Evolutionary conservation across 2,329 filamentous ascomycete genomes (phyloP), one percentile per base, ranked within the genome.

Genomic region (Dactylella cylindrospora): DNA sequence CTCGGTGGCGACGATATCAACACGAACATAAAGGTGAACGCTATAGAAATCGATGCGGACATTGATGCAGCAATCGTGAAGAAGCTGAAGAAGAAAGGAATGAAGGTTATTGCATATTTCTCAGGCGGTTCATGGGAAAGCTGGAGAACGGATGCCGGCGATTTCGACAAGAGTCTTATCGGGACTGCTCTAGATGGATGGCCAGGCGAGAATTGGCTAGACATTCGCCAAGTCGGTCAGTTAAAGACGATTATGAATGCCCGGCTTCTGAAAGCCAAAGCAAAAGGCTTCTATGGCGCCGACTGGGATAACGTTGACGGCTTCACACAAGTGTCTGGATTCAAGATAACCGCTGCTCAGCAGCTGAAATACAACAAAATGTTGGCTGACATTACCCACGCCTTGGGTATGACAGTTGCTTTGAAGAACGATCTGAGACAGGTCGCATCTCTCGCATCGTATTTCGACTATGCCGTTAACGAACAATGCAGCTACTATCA

Each of bases 41-140:
- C 83, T 60, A 80, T 81, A 0, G 72, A 75, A 4, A 74, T 84
- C 44, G 85, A 79, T 70, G 82, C 84, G 70, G 80, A 79, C 43
- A 70, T 73, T 3, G 72, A 73, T n/a, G 68, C 72, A 3, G 76
- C 73, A 8, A 62, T 43, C 1, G 79, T 84, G 40, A 61, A 71
- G 3, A 69, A 70, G 3, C 72, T 84, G n/a, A 78, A 83, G 33
- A 62, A 66, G 2, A 68, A 75, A 22, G 79, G 77, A 6, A 80
- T 80, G 68, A 82, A 79, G 64, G 80, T 87, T 50, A 83, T 88
- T 59, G 89, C 85, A 74, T 89, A 89, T 73, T 88, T 88, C 73
- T 84, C 81, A 46, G 84, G 83, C 0, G 85, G 85, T 1, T 84
- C 80, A 4, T 86, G 79, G 67, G 85, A 89, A 71, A 70, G 81